These are phyloP conservation scores for Trichoderma atroviride DNA, from an alignment of 2,329 filamentous ascomycete genomes.

Conservation along the genomic window DNA sequence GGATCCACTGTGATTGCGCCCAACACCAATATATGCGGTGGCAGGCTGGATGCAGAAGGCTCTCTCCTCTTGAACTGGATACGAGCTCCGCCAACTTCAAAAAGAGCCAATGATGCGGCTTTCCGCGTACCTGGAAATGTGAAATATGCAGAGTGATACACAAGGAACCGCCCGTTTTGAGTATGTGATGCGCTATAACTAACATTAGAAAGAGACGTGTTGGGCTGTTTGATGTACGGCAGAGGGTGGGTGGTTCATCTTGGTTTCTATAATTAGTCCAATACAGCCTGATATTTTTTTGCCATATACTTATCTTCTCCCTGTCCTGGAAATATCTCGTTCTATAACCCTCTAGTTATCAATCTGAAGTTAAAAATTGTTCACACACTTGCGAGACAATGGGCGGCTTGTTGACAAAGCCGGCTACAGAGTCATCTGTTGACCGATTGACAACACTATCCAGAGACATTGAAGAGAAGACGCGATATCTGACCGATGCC, in stretches of 20 bases:
- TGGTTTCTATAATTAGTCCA: background rate
- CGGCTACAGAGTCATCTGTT: constrained; percentile 22
- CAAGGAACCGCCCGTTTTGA: background rate
- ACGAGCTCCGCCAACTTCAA: constrained; percentile 2
- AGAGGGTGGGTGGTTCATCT: background rate
- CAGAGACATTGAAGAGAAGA: constrained; percentile 30
- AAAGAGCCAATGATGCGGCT: constrained; percentile 4
- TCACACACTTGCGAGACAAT: background rate
- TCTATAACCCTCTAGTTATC: background rate
- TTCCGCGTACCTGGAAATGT: background rate
- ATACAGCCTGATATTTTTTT: background rate
- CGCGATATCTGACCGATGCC: constrained; percentile 27
- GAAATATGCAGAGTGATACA: constrained; percentile 10
- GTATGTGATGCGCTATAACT: background rate
- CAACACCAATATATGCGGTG: background rate
- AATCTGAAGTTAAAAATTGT: background rate
- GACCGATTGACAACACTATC: constrained; percentile 29
- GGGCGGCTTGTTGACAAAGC: constrained; percentile 17
- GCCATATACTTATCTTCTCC: background rate
- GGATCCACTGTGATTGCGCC: background rate
- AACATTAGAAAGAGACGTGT: background rate
- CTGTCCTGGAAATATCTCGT: background rate
- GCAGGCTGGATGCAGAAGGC: constrained; percentile 11
- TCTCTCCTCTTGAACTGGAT: background rate
- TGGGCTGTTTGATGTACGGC: background rate